Percentiles rank a stretch among this genome's conserved stretches.
Evolutionary conservation across 306 rosid species (phyloP).

Genomic region (Medicago arabica): DNA sequence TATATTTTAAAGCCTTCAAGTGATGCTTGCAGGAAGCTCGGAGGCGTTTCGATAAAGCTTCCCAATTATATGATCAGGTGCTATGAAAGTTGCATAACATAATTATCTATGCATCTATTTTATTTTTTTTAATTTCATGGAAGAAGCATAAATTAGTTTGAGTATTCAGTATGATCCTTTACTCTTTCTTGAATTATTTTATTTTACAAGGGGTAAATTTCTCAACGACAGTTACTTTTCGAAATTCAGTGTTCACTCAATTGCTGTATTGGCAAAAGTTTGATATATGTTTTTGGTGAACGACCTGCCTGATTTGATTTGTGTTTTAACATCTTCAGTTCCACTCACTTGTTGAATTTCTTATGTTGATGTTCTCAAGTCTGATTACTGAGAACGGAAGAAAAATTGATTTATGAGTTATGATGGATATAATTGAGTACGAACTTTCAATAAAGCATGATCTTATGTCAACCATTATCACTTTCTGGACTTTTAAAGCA

Average conservation of each 20-base stretch:
- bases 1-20: constrained; percentile 38
- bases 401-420: not conserved
- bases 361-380: not conserved
- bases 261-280: constrained; percentile 3
- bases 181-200: not conserved
- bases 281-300: constrained; percentile 4
- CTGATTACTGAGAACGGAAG: constrained; percentile 6
- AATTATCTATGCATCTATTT: constrained; percentile 26
- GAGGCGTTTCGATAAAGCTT: constrained; percentile 85
- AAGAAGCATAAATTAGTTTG: not conserved
- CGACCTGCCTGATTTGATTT: constrained; percentile 9
- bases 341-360: constrained; percentile 18
- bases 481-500: too few species aligned
- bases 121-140: constrained; percentile 5
- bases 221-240: not conserved
- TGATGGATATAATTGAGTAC: not conserved
- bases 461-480: too few species aligned
- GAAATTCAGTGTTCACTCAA: not conserved
- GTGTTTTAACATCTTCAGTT: constrained; percentile 23
- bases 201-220: not conserved
- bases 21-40: constrained; percentile 72
- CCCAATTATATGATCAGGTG: constrained; percentile 74
- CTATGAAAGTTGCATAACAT: constrained; percentile 28
- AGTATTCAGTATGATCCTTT: too few species aligned
- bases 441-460: too few species aligned